Conservation (phyloP, 2,329 filamentous ascomycete genomes). For the Cladosporium phlei region DNA sequence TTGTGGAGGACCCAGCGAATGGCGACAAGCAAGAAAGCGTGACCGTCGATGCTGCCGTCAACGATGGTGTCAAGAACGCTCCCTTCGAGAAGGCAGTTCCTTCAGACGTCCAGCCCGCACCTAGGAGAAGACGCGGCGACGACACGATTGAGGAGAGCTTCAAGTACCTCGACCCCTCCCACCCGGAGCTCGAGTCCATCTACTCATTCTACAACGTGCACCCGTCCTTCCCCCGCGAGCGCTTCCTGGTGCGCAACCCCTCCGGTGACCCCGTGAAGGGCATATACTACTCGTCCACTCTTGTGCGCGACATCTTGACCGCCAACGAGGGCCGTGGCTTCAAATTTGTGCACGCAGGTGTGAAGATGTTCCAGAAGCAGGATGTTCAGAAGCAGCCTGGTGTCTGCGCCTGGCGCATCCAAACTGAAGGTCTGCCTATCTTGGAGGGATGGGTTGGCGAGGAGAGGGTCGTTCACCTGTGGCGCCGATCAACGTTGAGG, state of each 20-base stretch:
- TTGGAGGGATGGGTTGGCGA: slow-evolving; percentile 85
- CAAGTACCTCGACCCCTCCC: slow-evolving; percentile 74
- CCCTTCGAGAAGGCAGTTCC: slow-evolving; percentile 24
- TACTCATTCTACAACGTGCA: slow-evolving; percentile 82
- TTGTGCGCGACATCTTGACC: slow-evolving; percentile 78
- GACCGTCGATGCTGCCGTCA: slow-evolving; percentile 12
- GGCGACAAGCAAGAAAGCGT: not conserved
- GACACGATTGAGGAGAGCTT: slow-evolving; percentile 79
- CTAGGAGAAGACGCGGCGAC: slow-evolving; percentile 26
- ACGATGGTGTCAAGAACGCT: slow-evolving; percentile 19
- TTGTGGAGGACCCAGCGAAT: not conserved
- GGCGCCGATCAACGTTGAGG: slow-evolving; percentile 72
- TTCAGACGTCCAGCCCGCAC: slow-evolving; percentile 14
- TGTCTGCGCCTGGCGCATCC: slow-evolving; percentile 90
- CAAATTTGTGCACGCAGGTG: slow-evolving; percentile 93
- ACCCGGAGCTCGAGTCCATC: slow-evolving; percentile 72
- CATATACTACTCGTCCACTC: slow-evolving; percentile 88
- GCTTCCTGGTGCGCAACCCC: slow-evolving; percentile 95
- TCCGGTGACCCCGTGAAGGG: slow-evolving; percentile 83
- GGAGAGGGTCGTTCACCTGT: slow-evolving; percentile 67
- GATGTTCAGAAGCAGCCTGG: slow-evolving; percentile 79
- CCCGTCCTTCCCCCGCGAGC: slow-evolving; percentile 75
- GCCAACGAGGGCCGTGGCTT: slow-evolving; percentile 87
- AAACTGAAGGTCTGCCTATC: slow-evolving; percentile 88
- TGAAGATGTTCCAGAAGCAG: slow-evolving; percentile 99